Evolutionary conservation across 2,329 filamentous ascomycete species (phyloP).

Genomic region (Emergomyces orientalis): DNA sequence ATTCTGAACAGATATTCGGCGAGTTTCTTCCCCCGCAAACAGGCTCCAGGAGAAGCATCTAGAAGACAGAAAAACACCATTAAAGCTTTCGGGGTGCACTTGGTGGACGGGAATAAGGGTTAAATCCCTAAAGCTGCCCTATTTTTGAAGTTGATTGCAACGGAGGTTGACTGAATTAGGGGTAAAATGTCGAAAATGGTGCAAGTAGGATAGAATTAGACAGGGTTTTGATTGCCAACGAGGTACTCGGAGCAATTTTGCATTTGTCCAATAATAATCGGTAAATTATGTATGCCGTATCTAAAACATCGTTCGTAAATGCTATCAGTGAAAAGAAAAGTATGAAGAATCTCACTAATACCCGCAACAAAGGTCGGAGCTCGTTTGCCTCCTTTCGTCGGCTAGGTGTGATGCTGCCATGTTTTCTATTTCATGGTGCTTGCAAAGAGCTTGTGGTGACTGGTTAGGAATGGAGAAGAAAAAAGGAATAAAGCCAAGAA

Average conservation of each 20-base stretch:
- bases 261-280: not conserved
- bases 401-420: not conserved
- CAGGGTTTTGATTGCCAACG: not conserved
- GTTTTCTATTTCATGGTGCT: not conserved
- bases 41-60: not conserved
- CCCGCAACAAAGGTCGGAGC: not conserved
- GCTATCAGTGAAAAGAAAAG: not conserved
- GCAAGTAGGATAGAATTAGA: no score
- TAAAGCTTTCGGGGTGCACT: not conserved
- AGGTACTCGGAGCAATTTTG: not conserved
- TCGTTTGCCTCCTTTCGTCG: not conserved
- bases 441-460: not conserved
- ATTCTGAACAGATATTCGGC: not conserved
- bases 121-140: not conserved
- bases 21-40: not conserved
- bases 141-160: not conserved
- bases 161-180: not conserved
- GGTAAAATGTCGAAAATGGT: not conserved
- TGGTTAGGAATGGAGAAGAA: not conserved
- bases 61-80: not conserved
- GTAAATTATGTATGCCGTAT: no score
- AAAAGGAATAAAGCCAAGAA: not conserved
- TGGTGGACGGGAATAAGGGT: not conserved
- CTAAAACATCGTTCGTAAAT: not conserved
- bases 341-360: not conserved